Percentiles rank a stretch among this genome's conserved stretches.
These are phyloP conservation scores for Pulicaria dysenterica DNA, from an alignment of 129 eudicot genomes.

Conservation along the genomic window DNA sequence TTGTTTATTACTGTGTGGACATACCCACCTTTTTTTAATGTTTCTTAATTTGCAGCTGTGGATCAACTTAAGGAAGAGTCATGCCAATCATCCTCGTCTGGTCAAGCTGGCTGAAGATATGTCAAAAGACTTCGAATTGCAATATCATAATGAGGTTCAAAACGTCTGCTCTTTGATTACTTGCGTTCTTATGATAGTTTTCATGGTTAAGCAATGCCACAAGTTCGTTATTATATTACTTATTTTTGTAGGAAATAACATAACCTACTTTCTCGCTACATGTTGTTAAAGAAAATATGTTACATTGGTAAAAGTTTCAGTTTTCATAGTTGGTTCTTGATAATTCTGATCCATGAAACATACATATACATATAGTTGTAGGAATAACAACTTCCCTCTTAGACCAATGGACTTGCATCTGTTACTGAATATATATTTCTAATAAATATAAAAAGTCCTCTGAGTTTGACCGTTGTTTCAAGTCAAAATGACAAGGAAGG, in stretches of 20 bases:
- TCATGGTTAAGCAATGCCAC: too few relatives aligned
- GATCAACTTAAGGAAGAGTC: slow-evolving; percentile 34
- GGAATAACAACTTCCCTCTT: too few relatives aligned
- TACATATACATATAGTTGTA: too few relatives aligned
- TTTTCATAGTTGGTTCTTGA: background rate
- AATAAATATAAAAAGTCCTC: too few relatives aligned
- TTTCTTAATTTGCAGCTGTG: slow-evolving; percentile 48
- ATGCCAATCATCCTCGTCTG: slow-evolving; percentile 31
- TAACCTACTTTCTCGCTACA: too few relatives aligned
- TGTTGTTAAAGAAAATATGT: too few relatives aligned
- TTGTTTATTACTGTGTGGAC: slow-evolving; percentile 9
- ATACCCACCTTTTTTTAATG: background rate
- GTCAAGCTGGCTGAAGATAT: slow-evolving; percentile 36
- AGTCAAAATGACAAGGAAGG: too few relatives aligned
- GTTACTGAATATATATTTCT: too few relatives aligned
- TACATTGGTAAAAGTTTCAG: slow-evolving; percentile 1
- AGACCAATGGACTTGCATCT: too few relatives aligned
- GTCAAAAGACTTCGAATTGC: slow-evolving; percentile 36
- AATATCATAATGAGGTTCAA: slow-evolving; percentile 51
- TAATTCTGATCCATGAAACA: too few relatives aligned
- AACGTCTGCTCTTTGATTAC: background rate
- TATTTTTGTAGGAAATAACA: too few relatives aligned
- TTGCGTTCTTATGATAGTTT: background rate
- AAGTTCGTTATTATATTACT: background rate
- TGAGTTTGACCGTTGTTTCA: too few relatives aligned